Percentiles rank a stretch among this genome's conserved stretches.
These are phyloP conservation scores for Zoysia japonica DNA, from an alignment of 176 grass and related monocot genomes.

Conservation along the genomic window DNA sequence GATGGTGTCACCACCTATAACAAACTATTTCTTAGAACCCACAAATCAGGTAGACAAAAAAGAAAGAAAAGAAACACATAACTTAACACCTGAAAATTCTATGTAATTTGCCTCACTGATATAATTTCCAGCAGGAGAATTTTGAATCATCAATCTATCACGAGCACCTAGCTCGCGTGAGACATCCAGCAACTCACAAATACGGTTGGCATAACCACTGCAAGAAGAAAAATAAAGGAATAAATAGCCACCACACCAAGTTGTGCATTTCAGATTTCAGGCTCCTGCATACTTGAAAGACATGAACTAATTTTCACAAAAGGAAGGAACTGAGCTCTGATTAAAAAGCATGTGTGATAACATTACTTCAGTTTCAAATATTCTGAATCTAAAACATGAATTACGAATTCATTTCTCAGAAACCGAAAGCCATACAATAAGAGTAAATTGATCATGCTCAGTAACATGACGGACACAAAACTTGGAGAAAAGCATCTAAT, in stretches of 20 bases:
- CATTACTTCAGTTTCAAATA: not conserved
- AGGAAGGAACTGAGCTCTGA: not conserved
- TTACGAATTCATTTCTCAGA: conserved; percentile 18
- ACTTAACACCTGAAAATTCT: conserved; percentile 94
- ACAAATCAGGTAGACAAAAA: not conserved
- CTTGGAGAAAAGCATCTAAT: not conserved
- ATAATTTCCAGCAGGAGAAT: conserved; percentile 63
- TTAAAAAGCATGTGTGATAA: conserved; percentile 8
- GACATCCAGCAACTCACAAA: conserved; percentile 87
- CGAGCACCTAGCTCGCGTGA: conserved; percentile 59
- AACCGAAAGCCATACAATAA: not conserved
- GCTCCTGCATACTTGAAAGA: conserved; percentile 15
- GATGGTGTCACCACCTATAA: conserved; percentile 96
- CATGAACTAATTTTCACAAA: conserved; percentile 16
- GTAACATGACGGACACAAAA: not conserved
- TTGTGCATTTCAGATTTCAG: not conserved
- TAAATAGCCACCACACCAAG: conserved; percentile 33
- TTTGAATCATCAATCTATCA: conserved; percentile 48
- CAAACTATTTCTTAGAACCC: conserved; percentile 40
- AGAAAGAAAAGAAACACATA: conserved; percentile 27
- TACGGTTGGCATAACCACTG: conserved; percentile 97
- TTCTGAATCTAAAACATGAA: conserved; percentile 1
- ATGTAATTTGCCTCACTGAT: conserved; percentile 91
- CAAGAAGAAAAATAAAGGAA: not conserved
- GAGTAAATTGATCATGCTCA: not conserved